Evolutionary conservation across 768 basidiomycete genomes (phyloP), one percentile per base, ranked within the genome.

Genomic region (Phanerodontia chrysosporium): DNA sequence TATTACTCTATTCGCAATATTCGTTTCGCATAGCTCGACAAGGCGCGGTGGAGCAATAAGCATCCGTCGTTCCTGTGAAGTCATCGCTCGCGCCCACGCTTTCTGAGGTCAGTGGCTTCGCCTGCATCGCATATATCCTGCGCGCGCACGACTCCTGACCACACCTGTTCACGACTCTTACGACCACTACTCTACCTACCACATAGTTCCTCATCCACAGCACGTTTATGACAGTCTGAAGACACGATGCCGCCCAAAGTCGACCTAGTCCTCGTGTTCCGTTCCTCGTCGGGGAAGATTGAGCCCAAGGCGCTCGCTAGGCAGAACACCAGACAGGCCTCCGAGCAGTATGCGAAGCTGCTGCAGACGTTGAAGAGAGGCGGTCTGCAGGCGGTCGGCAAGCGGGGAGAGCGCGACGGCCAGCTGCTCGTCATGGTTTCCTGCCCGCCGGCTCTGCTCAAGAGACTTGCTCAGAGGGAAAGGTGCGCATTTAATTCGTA

Each of bases 351-450:
- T 69, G 73, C 75, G 14, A 75, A 78, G 7, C 79, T 95, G 42
- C 74, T 90, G 21, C 74, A 82, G 21, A 79, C 80, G 0, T 80
- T 95, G 21, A 81, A 75, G 16, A 74, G 77, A 16, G 84, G 83
- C 2, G 87, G 87, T 2, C 73, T 95, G 49, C 80, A 80, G 51
- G 89, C 85, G 0, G 87, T 89, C 1, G 90, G 89, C 10, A 78
- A 90, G 60, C 78, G 86, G 24, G 92, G 92, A n/a, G 87, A 89
- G 66, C 80, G 80, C 10, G 74, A 89, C 51, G 89, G 88, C 1
- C 85, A 93, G 63, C 70, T 95, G 7, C 75, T 95, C 5, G 74
- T 96, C 6, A 84, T 97, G 59, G 83, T 97, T 12, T 77, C 78
- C 9, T 92, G 90, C 62, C 84, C 88, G 0, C 75, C 80, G 44